Conservation (phyloP, 495 filamentous ascomycete species). For the Tuber calosporum region DNA sequence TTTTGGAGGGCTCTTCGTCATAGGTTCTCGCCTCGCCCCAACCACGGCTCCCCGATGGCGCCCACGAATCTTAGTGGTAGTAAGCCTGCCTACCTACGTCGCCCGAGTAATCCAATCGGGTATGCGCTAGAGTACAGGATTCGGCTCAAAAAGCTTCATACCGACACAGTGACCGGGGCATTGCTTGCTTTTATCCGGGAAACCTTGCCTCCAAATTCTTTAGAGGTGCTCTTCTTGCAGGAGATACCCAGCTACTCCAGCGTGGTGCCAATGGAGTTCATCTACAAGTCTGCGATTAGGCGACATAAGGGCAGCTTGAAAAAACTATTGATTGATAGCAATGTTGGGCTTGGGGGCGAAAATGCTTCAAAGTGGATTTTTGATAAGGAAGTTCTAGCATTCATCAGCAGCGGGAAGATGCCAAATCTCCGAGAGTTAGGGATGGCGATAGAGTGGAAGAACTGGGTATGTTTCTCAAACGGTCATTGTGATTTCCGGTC, state of each 20-base stretch:
- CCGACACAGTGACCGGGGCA: constrained; percentile 66
- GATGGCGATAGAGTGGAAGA: constrained; percentile 68
- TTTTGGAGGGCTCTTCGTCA: constrained; percentile 75
- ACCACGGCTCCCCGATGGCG: constrained; percentile 17
- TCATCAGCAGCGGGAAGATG: constrained; percentile 80
- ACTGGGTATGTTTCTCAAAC: constrained; percentile 62
- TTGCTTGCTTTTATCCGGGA: constrained; percentile 81
- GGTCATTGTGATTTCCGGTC: constrained; percentile 34
- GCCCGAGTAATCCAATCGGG: constrained; percentile 24
- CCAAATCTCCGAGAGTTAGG: constrained; percentile 65
- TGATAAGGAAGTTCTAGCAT: constrained; percentile 63
- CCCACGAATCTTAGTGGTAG: neutral
- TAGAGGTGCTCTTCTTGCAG: constrained; percentile 80
- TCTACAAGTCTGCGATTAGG: constrained; percentile 67
- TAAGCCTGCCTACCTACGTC: constrained; percentile 39
- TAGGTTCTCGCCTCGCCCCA: constrained; percentile 56
- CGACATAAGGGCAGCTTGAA: constrained; percentile 65
- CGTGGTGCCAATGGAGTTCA: constrained; percentile 60
- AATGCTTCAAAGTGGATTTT: constrained; percentile 73
- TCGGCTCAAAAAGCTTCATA: constrained; percentile 72
- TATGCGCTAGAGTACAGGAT: constrained; percentile 56
- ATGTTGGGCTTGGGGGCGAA: constrained; percentile 43
- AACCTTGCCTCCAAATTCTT: constrained; percentile 71
- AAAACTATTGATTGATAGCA: constrained; percentile 66
- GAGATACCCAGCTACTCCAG: constrained; percentile 56